Conservation (phyloP, 176 grass and related monocot species). For the Bothriochloa decipiens region DNA sequence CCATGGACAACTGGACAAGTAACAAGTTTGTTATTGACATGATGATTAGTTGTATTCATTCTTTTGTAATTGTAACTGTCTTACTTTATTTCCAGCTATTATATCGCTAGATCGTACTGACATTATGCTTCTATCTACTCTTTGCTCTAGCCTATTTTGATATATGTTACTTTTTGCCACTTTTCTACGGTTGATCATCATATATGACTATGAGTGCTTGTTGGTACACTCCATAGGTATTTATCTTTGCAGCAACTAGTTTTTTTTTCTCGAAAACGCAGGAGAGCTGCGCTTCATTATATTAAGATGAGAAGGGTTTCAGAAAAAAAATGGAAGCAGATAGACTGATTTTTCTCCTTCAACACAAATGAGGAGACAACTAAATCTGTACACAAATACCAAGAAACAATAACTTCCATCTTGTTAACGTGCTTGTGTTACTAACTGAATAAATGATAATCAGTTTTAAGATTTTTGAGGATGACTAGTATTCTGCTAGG, state of each 20-base stretch:
- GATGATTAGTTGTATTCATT: background rate
- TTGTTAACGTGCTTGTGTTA: background rate
- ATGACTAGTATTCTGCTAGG: background rate
- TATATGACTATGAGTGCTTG: slow-evolving; percentile 25
- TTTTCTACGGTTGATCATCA: background rate
- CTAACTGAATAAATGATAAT: background rate
- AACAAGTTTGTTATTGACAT: slow-evolving; percentile 15
- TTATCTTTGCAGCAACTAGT: no score
- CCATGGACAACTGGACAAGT: slow-evolving; percentile 25
- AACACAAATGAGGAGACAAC: background rate
- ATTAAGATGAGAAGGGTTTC: no score
- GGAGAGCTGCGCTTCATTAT: no score
- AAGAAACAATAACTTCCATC: background rate
- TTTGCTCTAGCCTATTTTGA: background rate
- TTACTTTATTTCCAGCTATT: slow-evolving; percentile 1
- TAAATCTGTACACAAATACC: background rate
- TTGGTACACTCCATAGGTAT: no score
- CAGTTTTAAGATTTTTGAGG: background rate
- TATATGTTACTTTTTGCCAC: background rate
- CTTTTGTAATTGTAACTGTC: slow-evolving; percentile 7
- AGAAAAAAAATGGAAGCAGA: background rate
- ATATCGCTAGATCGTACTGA: background rate
- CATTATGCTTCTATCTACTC: slow-evolving; percentile 20
- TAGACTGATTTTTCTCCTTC: background rate
- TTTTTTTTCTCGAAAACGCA: no score